Evolutionary conservation across 257 asterid species (phyloP), one percentile per base, ranked within the genome.

Genomic region (Catharanthus roseus): DNA sequence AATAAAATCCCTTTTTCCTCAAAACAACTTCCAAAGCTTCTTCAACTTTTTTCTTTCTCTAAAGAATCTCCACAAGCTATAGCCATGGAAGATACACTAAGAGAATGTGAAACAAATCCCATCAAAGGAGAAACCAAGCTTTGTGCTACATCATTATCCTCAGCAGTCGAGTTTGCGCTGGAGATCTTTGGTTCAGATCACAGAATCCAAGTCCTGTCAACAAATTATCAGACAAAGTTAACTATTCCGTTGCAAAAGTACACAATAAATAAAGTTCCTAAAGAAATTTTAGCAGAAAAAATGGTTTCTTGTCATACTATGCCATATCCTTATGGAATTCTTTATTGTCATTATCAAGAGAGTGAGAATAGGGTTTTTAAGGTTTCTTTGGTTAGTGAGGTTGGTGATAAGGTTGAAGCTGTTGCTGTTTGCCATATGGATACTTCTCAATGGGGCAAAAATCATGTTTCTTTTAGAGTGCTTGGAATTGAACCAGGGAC

Each of bases 391-490:
- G 67, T 51, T 0, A 85, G 91, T 5, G 88, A 85, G 72, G 73
- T 82, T 60, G 96, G 86, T 0, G 86, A 82, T 7, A 56, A 72
- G 81, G 86, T 85, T 5, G 85, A 91, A 50, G 95, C 95, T 39
- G 28, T 87, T 58, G 95, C 95, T 19, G 89, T 89, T 65, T 89
- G 97, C 75, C 97, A 89, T 69, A 81, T 87, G 93, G 95, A 89
- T 78, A 91, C 97, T 6, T 85, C 96, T 23, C 85, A 77, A n/a
- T 89, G 97, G 95, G 80, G 84, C 67, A 82, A 36, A 26, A 81
- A 78, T 68, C 96, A 92, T 16, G 82, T 83, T 19, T 76, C 93
- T 13, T 89, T 89, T 72, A 49, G 75, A 44, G 80, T 91, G 81
- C 95, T 87, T 1, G 89, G 91, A 50, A 65, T 79, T 10, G 71